Evolutionary conservation across 805 yeast species (phyloP).

Genomic region (Yarrowia sp.): DNA sequence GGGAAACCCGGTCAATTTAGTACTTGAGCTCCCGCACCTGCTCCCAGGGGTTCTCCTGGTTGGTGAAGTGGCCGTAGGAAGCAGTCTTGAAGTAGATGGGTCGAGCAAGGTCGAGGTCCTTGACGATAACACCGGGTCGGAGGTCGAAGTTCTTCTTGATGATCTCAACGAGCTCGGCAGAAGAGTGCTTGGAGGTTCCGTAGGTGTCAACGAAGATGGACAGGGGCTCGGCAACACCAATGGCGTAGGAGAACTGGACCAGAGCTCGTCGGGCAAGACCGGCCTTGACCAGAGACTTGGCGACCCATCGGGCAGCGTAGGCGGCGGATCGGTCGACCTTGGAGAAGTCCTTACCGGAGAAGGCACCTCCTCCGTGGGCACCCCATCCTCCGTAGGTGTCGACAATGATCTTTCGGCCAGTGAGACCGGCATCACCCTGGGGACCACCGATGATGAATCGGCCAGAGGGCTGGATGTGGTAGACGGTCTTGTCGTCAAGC

Average conservation of each 20-base stretch:
- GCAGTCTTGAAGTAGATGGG: constrained; percentile 99
- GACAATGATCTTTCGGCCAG: constrained; percentile 99
- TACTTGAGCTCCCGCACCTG: constrained; percentile 62
- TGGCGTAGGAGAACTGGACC: constrained; percentile 98
- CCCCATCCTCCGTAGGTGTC: constrained; percentile 99
- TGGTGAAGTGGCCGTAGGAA: constrained; percentile 98
- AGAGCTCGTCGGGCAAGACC: constrained; percentile 95
- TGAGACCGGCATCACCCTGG: constrained; percentile 99
- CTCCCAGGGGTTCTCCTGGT: constrained; percentile 99
- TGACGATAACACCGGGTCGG: constrained; percentile 99
- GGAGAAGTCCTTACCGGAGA: constrained; percentile 99
- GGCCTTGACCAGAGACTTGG: constrained; percentile 94
- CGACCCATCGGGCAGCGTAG: constrained; percentile 99
- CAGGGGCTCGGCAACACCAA: constrained; percentile 99
- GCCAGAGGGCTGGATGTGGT: constrained; percentile 99
- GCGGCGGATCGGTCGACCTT: constrained; percentile 99
- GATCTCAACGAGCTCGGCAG: constrained; percentile 86
- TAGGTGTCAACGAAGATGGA: constrained; percentile 96
- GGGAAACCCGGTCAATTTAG: constrained; percentile 33
- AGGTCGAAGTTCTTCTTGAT: constrained; percentile 93
- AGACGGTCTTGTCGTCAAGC: constrained; percentile 91
- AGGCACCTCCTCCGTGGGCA: constrained; percentile 99
- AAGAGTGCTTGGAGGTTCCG: constrained; percentile 91
- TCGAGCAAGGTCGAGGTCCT: constrained; percentile 94
- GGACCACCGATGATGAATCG: constrained; percentile 99